Base-by-base conservation (phyloP, 1,139 yeast species). In the Arxiozyma heterogenica region DNA sequence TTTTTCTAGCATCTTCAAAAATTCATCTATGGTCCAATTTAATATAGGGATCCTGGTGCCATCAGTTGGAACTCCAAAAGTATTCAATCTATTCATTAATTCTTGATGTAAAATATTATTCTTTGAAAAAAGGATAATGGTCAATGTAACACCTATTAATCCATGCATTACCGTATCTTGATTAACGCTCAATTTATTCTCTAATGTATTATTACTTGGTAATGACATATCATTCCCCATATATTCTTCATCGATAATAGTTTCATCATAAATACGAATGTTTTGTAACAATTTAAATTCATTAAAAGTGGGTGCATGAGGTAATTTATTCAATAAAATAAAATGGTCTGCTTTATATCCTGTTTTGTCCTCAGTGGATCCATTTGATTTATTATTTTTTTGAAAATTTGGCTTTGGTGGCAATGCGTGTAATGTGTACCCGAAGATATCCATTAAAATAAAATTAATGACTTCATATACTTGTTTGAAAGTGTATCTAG, bases 21-120 rank as follows among this genome's bases (percentile, higher is more conserved):
- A 52, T 20, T 64, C 69, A 12, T 57, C 63, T 7, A 64, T 53
- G 17, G 59, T 55, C 42, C 55, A 23, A 34, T 61, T 55, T 17
- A 66, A 21, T 9, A 64, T 58, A 2, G 69, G 68, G 25, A 65
- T 64, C n/a, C 50, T 49, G 18, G 57, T 54, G 8, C 66, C 67
- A 48, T 66, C 65, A 3, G 54, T 54, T 4, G 68, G 64, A 11
- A 67, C 57, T 11, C 70, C 71, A 54, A 64, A 67, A 15, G 52
- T 52, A n/a, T 49, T 53, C 38, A 66, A 45, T 21, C 56, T 50
- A 7, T 53, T 50, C 15, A 54, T 27, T 17, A 67, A 53, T 52
- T 67, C 71, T 25, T 61, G 56, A 25, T 64, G 62, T 9, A 66
- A 51, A 41, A 64, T 55, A 44, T 61, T 62, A 55, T 67, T 66